These are phyloP conservation scores for Brachypodium distachyon DNA, from an alignment of 202 grass and related monocot genomes.

Conservation along the genomic window DNA sequence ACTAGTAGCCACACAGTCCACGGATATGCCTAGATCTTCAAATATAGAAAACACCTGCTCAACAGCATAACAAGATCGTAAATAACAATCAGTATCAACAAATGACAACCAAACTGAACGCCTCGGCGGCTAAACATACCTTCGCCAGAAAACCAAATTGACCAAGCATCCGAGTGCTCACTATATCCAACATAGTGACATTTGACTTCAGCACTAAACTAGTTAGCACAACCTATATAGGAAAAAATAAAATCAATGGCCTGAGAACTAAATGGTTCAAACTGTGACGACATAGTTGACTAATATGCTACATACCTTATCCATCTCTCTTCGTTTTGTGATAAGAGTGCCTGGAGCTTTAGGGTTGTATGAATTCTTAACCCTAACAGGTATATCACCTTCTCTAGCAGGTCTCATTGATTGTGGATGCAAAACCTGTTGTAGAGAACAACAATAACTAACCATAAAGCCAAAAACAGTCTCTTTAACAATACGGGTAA, in stretches of 20 bases:
- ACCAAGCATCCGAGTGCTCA: conserved; percentile 93
- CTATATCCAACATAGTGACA: conserved; percentile 92
- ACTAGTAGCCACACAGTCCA: conserved; percentile 89
- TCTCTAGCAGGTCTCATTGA: conserved; percentile 94
- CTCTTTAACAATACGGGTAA: not conserved
- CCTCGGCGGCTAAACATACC: conserved; percentile 18
- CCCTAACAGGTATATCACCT: conserved; percentile 87
- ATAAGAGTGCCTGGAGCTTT: conserved; percentile 93
- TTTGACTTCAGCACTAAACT: conserved; percentile 99
- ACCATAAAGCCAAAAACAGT: not conserved
- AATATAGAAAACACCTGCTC: conserved; percentile 88
- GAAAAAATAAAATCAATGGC: not conserved
- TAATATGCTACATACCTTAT: conserved; percentile 51
- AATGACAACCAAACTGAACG: not conserved
- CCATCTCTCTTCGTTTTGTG: conserved; percentile 80
- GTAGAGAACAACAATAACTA: not conserved
- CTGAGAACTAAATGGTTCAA: not conserved
- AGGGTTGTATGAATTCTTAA: conserved; percentile 98
- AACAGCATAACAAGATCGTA: not conserved
- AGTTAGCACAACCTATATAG: conserved; percentile 64
- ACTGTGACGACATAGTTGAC: not conserved
- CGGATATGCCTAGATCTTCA: conserved; percentile 89
- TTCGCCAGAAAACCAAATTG: conserved; percentile 95
- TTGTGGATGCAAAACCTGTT: conserved; percentile 87
- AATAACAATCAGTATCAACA: not conserved